A percentile compares a stretch with the other conserved stretches of the same genome.
phyloP scores from a whole-genome alignment of 176 grass and related monocot species.

The Puccinellia tenuiflora region DNA sequence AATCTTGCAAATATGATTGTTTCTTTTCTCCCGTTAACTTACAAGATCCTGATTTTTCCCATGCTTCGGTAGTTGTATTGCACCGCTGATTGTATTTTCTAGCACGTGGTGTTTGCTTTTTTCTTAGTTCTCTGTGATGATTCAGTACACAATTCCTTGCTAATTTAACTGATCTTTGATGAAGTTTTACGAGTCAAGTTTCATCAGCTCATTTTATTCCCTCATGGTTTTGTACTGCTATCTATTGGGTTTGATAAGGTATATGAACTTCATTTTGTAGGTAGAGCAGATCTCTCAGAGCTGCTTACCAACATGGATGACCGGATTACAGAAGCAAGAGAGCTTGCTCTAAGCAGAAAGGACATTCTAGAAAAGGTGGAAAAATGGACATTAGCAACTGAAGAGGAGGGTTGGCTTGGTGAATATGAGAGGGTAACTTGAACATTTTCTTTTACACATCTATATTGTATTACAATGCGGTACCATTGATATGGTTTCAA shows the following conservation, averaged over 20 bases:
- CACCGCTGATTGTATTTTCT: background rate
- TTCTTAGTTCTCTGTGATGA: background rate
- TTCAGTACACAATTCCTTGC: background rate
- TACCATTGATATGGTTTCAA: background rate
- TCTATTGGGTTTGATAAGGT: background rate
- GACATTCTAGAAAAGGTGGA: slow-evolving; percentile 91
- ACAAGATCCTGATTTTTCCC: background rate
- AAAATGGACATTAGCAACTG: slow-evolving; percentile 67
- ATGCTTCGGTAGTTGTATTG: background rate
- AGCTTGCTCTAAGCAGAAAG: slow-evolving; percentile 72
- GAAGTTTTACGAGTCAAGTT: background rate
- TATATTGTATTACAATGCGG: background rate
- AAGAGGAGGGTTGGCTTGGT: slow-evolving; percentile 87
- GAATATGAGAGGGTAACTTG: slow-evolving; percentile 84
- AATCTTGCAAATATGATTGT: background rate
- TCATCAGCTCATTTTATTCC: background rate
- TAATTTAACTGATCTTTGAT: background rate
- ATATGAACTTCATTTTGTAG: slow-evolving; percentile 33
- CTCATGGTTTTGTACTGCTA: background rate
- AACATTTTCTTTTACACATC: background rate
- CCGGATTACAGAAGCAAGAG: slow-evolving; percentile 61
- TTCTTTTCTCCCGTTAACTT: background rate
- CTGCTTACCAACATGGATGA: slow-evolving; percentile 55
- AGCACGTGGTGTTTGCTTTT: background rate
- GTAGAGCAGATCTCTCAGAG: slow-evolving; percentile 56